A percentile compares a stretch with the other conserved stretches of the same genome.
Conservation (phyloP, 2,329 filamentous ascomycete species). For the Pestalotiopsis sp. region DNA sequence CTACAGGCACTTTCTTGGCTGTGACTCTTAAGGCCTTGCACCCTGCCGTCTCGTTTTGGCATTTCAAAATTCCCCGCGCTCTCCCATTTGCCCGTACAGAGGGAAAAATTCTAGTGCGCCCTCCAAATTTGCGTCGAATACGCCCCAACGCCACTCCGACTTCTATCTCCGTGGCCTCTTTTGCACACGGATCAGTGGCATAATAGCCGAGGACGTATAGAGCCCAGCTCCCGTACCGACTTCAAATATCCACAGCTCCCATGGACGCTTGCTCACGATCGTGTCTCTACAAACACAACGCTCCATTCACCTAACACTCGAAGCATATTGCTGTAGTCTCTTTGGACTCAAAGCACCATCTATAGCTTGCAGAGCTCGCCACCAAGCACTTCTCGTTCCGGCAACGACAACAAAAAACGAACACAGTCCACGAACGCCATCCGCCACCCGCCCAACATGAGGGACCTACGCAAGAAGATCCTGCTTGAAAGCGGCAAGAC, state of each 20-base stretch:
- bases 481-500: slow-evolving; percentile 74
- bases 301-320: slow-evolving; percentile 9
- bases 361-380: not conserved
- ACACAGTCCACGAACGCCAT: not conserved
- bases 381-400: not conserved
- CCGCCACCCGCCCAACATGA: slow-evolving; percentile 48
- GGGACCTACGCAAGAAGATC: slow-evolving; percentile 68
- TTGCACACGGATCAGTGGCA: not conserved
- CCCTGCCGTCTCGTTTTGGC: not conserved
- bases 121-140: slow-evolving; percentile 1
- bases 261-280: not conserved
- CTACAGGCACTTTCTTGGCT: not conserved
- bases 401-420: not conserved
- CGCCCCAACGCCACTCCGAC: not conserved
- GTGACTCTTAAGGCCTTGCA: not conserved
- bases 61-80: not conserved
- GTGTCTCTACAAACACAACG: not conserved
- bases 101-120: slow-evolving; percentile 3
- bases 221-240: not conserved
- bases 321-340: not conserved
- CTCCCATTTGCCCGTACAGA: not conserved
- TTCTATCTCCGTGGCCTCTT: slow-evolving; percentile 7
- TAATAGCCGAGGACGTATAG: slow-evolving; percentile 1
- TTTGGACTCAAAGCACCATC: not conserved
- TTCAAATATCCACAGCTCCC: not conserved